A percentile compares a stretch with the other conserved stretches of the same genome.
Conservation (phyloP, 2,329 filamentous ascomycete species). For the Pyrenophora teres region DNA sequence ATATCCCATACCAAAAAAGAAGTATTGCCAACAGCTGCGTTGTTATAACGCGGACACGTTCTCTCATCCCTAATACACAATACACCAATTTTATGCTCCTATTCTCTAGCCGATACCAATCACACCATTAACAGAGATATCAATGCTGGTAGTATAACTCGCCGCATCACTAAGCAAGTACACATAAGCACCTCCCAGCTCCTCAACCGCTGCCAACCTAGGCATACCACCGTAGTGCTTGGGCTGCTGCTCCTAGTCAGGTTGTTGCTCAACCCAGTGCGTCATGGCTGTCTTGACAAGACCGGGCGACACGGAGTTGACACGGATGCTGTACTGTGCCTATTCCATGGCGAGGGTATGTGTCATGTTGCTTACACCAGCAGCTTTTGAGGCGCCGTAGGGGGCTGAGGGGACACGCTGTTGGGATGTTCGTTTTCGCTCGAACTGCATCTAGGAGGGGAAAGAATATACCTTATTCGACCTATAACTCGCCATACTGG, state of each 20-base stretch:
- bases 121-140: conserved; percentile 53
- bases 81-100: neutral
- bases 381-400: conserved; percentile 54
- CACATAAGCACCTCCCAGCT: conserved; percentile 62
- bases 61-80: neutral
- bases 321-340: conserved; percentile 46
- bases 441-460: neutral
- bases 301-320: conserved; percentile 47
- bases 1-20: neutral
- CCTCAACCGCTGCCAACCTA: conserved; percentile 57
- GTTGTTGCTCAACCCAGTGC: conserved; percentile 55
- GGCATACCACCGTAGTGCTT: conserved; percentile 65
- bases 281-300: conserved; percentile 48
- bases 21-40: too few relatives aligned
- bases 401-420: conserved; percentile 46
- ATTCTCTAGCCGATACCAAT: conserved; percentile 35
- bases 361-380: conserved; percentile 52
- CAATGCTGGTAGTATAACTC: conserved; percentile 57
- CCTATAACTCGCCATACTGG: conserved; percentile 54
- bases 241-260: conserved; percentile 62
- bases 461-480: conserved; percentile 47
- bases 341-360: conserved; percentile 50
- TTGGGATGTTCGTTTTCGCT: neutral
- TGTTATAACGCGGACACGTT: too few relatives aligned
- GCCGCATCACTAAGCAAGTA: conserved; percentile 60